phyloP scores from a whole-genome alignment of 495 filamentous ascomycete species.

The Penicillium nucicola region DNA sequence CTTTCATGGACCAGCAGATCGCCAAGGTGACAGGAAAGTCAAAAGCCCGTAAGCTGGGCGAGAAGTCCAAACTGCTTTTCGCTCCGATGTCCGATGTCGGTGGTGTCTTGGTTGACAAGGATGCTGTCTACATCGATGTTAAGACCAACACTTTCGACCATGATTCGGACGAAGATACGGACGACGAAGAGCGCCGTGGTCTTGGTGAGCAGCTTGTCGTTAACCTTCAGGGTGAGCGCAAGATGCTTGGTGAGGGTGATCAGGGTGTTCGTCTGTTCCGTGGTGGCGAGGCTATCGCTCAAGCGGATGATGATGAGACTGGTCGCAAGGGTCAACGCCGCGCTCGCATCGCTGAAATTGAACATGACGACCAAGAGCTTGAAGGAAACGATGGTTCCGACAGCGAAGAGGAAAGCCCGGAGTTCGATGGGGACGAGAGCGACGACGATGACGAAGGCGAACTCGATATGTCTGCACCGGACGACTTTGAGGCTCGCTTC shows the following conservation, averaged over 20 bases:
- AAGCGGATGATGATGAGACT: slow-evolving; percentile 52
- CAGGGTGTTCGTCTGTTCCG: slow-evolving; percentile 80
- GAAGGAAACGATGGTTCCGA: slow-evolving; percentile 61
- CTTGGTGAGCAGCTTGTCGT: slow-evolving; percentile 92
- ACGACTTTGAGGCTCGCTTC: slow-evolving; percentile 39
- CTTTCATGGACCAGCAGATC: slow-evolving; percentile 79
- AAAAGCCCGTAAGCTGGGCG: slow-evolving; percentile 71
- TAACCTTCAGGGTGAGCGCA: slow-evolving; percentile 78
- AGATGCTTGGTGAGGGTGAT: slow-evolving; percentile 75
- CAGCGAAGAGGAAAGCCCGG: slow-evolving; percentile 45
- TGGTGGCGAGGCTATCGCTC: slow-evolving; percentile 65
- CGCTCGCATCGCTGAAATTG: slow-evolving; percentile 57
- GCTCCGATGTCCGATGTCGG: slow-evolving; percentile 98
- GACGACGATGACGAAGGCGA: slow-evolving; percentile 33
- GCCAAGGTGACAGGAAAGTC: slow-evolving; percentile 79
- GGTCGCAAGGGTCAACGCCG: slow-evolving; percentile 71
- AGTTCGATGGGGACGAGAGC: slow-evolving; percentile 41
- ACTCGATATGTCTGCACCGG: slow-evolving; percentile 39
- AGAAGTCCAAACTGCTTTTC: slow-evolving; percentile 93
- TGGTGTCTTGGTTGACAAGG: slow-evolving; percentile 79
- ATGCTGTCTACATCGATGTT: slow-evolving; percentile 76
- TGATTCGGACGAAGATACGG: slow-evolving; percentile 50
- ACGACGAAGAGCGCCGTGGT: slow-evolving; percentile 63
- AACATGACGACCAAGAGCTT: slow-evolving; percentile 52
- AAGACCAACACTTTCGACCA: slow-evolving; percentile 76